Base-by-base conservation (phyloP, 345 rosid genomes). In the Clarkia xantiana region DNA sequence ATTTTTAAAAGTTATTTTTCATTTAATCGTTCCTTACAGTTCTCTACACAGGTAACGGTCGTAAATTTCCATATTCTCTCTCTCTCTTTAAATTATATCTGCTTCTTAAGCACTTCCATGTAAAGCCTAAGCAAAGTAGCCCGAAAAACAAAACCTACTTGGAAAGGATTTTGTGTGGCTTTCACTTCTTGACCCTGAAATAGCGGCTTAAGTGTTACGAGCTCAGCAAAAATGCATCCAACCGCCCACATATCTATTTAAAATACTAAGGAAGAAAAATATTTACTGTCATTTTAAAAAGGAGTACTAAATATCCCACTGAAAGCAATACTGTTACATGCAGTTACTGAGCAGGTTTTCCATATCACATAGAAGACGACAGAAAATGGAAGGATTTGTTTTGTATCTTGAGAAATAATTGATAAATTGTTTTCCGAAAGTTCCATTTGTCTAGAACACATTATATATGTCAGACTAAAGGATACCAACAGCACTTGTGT, bases 141-240 rank as follows among this genome's bases (percentile, higher is more conserved):
- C 39, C n/a, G 20, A 4, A 34, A n/a, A 14, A 14, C 14, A 13
- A 2, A 39, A 42, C 36, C 41, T 50, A 62, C 67, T 40, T 62
- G 98, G 73, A 91, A 91, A 53, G 98, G 98, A 67, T 78, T 81
- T 45, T 76, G 80, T 19, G 68, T 52, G 8, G 94, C 79, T 61
- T 91, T 91, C 29, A 90, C 98, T 65, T 91, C 96, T 46, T 83
- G 79, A 48, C 98, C 98, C 72, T 91, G 96, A 61, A 91, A 91
- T 52, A 91, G 75, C 2, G 99, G 99, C 76, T 87, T 93, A 64
- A 91, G 75, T 49, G 98, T 86, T 68, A 91, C 71, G 62, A 86
- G 81, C 43, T 87, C 99, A 4, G 99, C 99, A 54, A 93, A 93
- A 54, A 93, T 87, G 76, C 99, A 93, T 36, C 99, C 99, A 40